A percentile compares a stretch with the other conserved stretches of the same genome.
phyloP scores from a whole-genome alignment of 495 filamentous ascomycete species.

The Rhypophila decipiens region DNA sequence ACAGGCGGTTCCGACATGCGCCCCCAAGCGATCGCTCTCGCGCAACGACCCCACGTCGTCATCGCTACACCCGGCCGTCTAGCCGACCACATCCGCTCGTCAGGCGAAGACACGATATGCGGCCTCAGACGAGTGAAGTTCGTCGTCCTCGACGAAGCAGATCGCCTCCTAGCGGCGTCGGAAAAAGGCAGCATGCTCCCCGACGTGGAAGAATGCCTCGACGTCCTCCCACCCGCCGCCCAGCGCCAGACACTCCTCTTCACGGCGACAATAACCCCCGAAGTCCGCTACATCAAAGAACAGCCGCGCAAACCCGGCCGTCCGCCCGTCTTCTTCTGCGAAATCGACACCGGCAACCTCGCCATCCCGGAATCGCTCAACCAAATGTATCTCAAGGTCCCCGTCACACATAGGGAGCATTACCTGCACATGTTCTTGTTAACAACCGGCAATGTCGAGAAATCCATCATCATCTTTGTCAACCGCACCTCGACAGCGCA shows the following conservation, averaged over 20 bases:
- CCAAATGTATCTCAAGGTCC: slow-evolving; percentile 80
- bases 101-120: slow-evolving; percentile 80
- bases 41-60: slow-evolving; percentile 78
- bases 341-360: slow-evolving; percentile 68
- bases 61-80: slow-evolving; percentile 92
- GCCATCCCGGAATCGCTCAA: slow-evolving; percentile 73
- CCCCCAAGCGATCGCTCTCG: slow-evolving; percentile 74
- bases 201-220: slow-evolving; percentile 83
- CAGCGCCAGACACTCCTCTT: slow-evolving; percentile 90
- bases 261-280: slow-evolving; percentile 91
- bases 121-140: slow-evolving; percentile 71
- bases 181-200: slow-evolving; percentile 77
- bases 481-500: slow-evolving; percentile 88
- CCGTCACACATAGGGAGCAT: slow-evolving; percentile 83
- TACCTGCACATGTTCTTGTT: slow-evolving; percentile 87
- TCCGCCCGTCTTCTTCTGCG: slow-evolving; percentile 78
- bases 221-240: slow-evolving; percentile 60
- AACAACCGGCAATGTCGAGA: slow-evolving; percentile 66
- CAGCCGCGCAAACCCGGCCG: slow-evolving; percentile 59
- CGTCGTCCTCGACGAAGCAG: slow-evolving; percentile 94
- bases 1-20: slow-evolving; percentile 93
- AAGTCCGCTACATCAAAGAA: slow-evolving; percentile 76
- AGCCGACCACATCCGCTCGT: slow-evolving; percentile 87
- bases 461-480: slow-evolving; percentile 85
- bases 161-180: slow-evolving; percentile 72